phyloP scores from a whole-genome alignment of 2,329 filamentous ascomycete genomes.

The Trichoderma simmonsii region DNA sequence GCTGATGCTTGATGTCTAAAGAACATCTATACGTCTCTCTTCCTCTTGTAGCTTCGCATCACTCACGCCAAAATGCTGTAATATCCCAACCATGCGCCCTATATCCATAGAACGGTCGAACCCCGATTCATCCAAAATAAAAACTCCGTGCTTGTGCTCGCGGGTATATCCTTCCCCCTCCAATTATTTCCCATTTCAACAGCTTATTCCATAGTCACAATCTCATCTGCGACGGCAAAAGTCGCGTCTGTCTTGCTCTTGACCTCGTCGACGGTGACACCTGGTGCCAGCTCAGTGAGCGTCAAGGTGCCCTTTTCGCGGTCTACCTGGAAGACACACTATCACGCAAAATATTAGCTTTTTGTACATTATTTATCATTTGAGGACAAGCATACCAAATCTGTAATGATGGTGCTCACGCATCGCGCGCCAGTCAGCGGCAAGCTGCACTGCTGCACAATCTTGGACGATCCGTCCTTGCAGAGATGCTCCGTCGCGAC shows the following conservation, averaged over 20 bases:
- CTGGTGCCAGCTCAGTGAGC: constrained; percentile 68
- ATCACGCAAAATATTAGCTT: background rate
- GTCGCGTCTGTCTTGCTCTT: constrained; percentile 66
- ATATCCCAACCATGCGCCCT: background rate
- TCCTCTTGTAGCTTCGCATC: background rate
- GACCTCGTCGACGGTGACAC: constrained; percentile 65
- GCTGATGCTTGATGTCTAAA: background rate
- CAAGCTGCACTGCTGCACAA: constrained; percentile 61
- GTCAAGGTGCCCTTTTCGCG: constrained; percentile 59
- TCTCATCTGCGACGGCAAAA: constrained; percentile 59
- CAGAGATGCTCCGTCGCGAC: constrained; percentile 68
- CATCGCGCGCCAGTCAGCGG: constrained; percentile 64
- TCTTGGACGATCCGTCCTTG: constrained; percentile 65
- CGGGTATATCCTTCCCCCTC: background rate
- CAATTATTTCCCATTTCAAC: background rate
- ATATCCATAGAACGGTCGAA: background rate
- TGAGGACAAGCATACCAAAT: constrained; percentile 54
- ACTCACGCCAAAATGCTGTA: background rate
- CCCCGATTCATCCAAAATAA: background rate
- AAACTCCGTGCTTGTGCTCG: background rate
- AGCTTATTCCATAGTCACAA: constrained; percentile 46
- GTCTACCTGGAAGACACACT: constrained; percentile 70
- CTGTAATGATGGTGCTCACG: constrained; percentile 71
- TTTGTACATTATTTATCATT: background rate
- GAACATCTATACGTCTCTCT: background rate